Conservation (phyloP, 805 yeast genomes). For the Metschnikowia bowlesiae region DNA sequence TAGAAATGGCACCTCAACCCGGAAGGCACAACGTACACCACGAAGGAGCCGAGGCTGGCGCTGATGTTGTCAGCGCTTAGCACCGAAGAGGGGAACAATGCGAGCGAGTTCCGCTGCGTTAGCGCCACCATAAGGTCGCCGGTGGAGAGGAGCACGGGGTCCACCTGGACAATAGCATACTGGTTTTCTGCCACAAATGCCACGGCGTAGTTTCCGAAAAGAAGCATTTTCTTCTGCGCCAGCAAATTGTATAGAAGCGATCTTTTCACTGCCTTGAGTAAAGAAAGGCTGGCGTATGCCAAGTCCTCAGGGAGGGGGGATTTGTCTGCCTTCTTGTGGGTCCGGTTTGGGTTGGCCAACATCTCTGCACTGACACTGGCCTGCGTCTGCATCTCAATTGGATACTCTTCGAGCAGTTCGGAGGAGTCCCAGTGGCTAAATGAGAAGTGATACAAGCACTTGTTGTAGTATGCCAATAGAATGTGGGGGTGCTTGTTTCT, state of each 20-base stretch:
- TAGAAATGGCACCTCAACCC: conserved; percentile 42
- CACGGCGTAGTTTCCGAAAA: conserved; percentile 36
- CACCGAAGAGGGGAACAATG: conserved; percentile 25
- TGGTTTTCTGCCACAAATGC: conserved; percentile 10
- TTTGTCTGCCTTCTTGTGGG: conserved; percentile 6
- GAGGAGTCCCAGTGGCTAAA: conserved; percentile 23
- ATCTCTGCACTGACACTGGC: conserved; percentile 15
- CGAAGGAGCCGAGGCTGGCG: conserved; percentile 20
- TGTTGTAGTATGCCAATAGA: conserved; percentile 40
- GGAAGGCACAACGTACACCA: conserved; percentile 38
- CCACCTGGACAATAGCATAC: conserved; percentile 28
- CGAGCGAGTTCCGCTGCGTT: conserved; percentile 21
- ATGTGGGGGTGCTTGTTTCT: conserved; percentile 34
- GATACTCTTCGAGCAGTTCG: not conserved
- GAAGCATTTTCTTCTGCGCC: conserved; percentile 17
- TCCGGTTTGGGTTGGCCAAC: conserved; percentile 30
- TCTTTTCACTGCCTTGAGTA: conserved; percentile 39
- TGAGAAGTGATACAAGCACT: conserved; percentile 33
- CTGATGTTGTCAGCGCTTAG: conserved; percentile 14
- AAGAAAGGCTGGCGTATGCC: conserved; percentile 33
- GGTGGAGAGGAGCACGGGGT: conserved; percentile 33
- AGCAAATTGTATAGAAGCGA: conserved; percentile 32
- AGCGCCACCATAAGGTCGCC: conserved; percentile 37
- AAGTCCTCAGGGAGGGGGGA: conserved; percentile 21
- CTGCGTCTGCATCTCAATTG: not conserved